Evolutionary conservation across 805 yeast genomes (phyloP).

Genomic region (Candida oleophila): DNA sequence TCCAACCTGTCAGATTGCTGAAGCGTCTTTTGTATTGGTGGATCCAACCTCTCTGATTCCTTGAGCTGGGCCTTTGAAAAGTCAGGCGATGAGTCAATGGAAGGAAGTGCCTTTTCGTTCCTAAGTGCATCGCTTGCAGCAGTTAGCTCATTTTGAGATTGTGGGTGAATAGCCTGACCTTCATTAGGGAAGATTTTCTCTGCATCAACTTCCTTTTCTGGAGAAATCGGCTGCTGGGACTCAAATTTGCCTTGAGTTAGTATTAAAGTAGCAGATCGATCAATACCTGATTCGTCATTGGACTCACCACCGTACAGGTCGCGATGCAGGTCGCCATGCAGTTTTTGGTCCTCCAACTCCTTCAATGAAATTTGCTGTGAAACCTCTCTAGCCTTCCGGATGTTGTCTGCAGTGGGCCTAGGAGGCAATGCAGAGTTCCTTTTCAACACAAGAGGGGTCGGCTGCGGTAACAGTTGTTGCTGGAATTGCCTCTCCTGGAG

Average conservation of each 20-base stretch:
- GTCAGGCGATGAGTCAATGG: neutral
- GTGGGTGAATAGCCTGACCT: neutral
- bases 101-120: slow-evolving; percentile 8
- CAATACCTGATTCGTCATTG: neutral
- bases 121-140: neutral
- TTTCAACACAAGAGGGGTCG: neutral
- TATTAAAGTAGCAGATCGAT: slow-evolving; percentile 1
- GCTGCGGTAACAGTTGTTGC: neutral
- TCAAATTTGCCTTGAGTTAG: neutral
- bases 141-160: neutral
- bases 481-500: neutral
- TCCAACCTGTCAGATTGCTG: too few species aligned
- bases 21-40: neutral
- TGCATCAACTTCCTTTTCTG: slow-evolving; percentile 1
- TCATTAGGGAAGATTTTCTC: neutral
- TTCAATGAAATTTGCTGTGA: slow-evolving; percentile 14
- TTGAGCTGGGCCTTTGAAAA: neutral
- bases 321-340: neutral
- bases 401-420: slow-evolving; percentile 23
- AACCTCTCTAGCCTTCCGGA: slow-evolving; percentile 22
- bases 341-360: neutral
- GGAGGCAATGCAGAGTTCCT: slow-evolving; percentile 18
- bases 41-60: neutral
- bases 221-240: neutral
- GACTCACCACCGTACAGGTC: neutral